phyloP scores from a whole-genome alignment of 1,139 yeast genomes.

The Taphrina communis region DNA sequence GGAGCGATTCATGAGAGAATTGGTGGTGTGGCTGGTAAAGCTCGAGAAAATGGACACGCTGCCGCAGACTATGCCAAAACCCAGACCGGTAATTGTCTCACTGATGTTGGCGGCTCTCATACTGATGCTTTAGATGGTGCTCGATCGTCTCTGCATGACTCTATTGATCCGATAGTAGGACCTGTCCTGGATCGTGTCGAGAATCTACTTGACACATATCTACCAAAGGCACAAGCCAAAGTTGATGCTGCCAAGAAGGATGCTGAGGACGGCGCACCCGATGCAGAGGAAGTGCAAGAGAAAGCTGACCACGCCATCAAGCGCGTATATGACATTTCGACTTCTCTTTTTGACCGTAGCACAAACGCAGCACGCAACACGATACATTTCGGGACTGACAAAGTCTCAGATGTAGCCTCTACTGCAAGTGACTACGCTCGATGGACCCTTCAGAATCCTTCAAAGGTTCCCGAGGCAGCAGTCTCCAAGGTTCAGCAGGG shows the following conservation, averaged over 20 bases:
- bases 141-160: slow-evolving; percentile 7
- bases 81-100: slow-evolving; percentile 7
- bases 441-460: slow-evolving; percentile 27
- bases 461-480: slow-evolving; percentile 35
- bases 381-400: slow-evolving; percentile 4
- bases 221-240: slow-evolving; percentile 30
- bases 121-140: slow-evolving; percentile 6
- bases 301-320: slow-evolving; percentile 21
- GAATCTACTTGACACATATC: slow-evolving; percentile 35
- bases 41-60: slow-evolving; percentile 16
- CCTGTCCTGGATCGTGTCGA: slow-evolving; percentile 36
- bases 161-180: slow-evolving; percentile 21
- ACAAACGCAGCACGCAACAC: slow-evolving; percentile 25
- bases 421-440: slow-evolving; percentile 30
- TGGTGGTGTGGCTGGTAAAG: slow-evolving; percentile 27
- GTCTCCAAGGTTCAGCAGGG: slow-evolving; percentile 1
- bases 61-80: slow-evolving; percentile 23
- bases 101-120: background rate
- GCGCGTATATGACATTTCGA: slow-evolving; percentile 22
- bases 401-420: slow-evolving; percentile 11
- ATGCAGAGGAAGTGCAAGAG: slow-evolving; percentile 7
- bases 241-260: slow-evolving; percentile 18
- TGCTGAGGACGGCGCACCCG: slow-evolving; percentile 29
- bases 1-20: slow-evolving; percentile 35
- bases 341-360: slow-evolving; percentile 23